phyloP scores from a whole-genome alignment of 495 filamentous ascomycete species.

The Xylaria flabelliformis region DNA sequence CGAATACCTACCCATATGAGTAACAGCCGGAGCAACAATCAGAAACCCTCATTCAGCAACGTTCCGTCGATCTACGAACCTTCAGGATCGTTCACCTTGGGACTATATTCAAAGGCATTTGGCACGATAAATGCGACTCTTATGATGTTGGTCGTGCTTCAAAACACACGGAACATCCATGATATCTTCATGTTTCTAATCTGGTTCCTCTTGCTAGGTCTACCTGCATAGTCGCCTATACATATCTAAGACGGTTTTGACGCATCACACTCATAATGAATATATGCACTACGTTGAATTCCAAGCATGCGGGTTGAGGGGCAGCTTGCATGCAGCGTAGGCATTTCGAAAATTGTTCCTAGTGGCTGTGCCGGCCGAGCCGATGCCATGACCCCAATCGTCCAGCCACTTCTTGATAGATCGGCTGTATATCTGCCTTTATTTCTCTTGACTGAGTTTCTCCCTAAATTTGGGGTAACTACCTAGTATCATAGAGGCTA shows the following conservation, averaged over 20 bases:
- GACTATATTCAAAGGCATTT: background rate
- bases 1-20: background rate
- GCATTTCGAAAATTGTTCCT: background rate
- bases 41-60: background rate
- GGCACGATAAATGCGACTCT: background rate
- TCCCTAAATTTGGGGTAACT: background rate
- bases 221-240: too few relatives aligned
- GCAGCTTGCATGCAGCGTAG: background rate
- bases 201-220: too few relatives aligned
- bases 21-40: background rate
- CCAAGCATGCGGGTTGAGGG: background rate
- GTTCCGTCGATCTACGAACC: background rate
- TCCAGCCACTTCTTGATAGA: background rate
- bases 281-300: background rate
- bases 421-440: background rate
- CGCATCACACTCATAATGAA: background rate
- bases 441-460: background rate
- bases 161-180: background rate
- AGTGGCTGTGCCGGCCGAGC: background rate
- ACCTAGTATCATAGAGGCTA: background rate
- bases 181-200: background rate
- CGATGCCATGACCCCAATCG: background rate
- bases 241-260: background rate
- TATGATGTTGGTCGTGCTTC: background rate
- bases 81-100: background rate